Evolutionary conservation across 2,329 filamentous ascomycete genomes (phyloP).

Genomic region (Madurella mycetomatis): DNA sequence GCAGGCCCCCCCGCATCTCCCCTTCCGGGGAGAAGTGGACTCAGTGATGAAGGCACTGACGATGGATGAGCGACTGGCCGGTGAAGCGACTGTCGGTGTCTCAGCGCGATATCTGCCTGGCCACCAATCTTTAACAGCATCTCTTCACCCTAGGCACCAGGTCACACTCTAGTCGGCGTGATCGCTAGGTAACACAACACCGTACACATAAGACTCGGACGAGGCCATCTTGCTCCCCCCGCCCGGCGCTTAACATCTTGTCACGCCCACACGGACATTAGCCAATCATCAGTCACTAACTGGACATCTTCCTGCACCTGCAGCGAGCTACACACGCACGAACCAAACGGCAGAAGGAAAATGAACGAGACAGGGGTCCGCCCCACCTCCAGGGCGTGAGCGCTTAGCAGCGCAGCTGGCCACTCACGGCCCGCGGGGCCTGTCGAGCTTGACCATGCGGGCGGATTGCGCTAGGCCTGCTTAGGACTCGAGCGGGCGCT

Average conservation of each 20-base stretch:
- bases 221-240: not conserved
- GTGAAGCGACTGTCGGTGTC: no score
- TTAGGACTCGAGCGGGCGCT: not conserved
- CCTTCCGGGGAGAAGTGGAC: not conserved
- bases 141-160: no score
- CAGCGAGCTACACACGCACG: conserved; percentile 5
- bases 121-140: no score
- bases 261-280: not conserved
- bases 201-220: no score
- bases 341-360: not conserved
- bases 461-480: conserved; percentile 2
- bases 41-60: not conserved
- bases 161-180: no score
- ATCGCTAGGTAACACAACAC: no score
- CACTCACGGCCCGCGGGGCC: not conserved
- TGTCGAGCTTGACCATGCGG: conserved; percentile 1
- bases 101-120: no score
- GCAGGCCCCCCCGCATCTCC: not conserved
- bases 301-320: not conserved
- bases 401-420: conserved; percentile 9
- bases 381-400: conserved; percentile 5
- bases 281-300: conserved; percentile 1
- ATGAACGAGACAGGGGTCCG: not conserved
- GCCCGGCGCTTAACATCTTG: conserved; percentile 6
- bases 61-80: no score